Percentiles rank a stretch among this genome's conserved stretches.
Evolutionary conservation across 225 moss, liverwort and hornwort genomes (phyloP).

Genomic region (Polytrichum formosum): DNA sequence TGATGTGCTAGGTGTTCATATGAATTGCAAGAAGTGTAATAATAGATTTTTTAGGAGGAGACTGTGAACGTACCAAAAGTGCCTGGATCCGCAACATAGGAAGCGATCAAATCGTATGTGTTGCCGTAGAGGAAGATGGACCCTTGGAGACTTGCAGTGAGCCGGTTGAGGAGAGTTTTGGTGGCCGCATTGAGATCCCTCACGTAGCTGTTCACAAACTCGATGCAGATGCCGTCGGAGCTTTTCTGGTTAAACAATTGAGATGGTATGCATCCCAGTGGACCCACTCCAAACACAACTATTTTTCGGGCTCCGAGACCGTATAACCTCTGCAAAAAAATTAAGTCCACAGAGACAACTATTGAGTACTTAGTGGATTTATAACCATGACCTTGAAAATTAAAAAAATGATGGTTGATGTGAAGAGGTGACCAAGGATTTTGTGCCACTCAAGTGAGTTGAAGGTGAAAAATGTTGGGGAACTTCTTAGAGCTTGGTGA

Average conservation of each 20-base stretch:
- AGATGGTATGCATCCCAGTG: slow-evolving; percentile 80
- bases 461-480: too few species aligned
- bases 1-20: too few species aligned
- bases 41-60: too few species aligned
- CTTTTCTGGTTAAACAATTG: slow-evolving; percentile 47
- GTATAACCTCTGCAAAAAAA: slow-evolving; percentile 45
- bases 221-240: slow-evolving; percentile 44
- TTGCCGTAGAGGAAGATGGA: slow-evolving; percentile 41
- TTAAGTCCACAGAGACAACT: too few species aligned
- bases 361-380: too few species aligned
- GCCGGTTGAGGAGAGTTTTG: slow-evolving; percentile 4
- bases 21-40: too few species aligned
- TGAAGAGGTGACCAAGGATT: too few species aligned
- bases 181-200: slow-evolving; percentile 43
- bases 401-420: too few species aligned
- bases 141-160: slow-evolving; percentile 27
- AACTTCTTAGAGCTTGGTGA: neutral
- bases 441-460: too few species aligned
- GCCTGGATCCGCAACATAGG: slow-evolving; percentile 23
- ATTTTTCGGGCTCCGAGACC: slow-evolving; percentile 60
- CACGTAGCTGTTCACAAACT: slow-evolving; percentile 48
- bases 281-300: slow-evolving; percentile 40
- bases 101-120: slow-evolving; percentile 18
- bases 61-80: slow-evolving; percentile 19
- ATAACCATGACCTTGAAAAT: too few species aligned